phyloP scores from a whole-genome alignment of 2,329 filamentous ascomycete genomes.

The Ascochyta pisi region DNA sequence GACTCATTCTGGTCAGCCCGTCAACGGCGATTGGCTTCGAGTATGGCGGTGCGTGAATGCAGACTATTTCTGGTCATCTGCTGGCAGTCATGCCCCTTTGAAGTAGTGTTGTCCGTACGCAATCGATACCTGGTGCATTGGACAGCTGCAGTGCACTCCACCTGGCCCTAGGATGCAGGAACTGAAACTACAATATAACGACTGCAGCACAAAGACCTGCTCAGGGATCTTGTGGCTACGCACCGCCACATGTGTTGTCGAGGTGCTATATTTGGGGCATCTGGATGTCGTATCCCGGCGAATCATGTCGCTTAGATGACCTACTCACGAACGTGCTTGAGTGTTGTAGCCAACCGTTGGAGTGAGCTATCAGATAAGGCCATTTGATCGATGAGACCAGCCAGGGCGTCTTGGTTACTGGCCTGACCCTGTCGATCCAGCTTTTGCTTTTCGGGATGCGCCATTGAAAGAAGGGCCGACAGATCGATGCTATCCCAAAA shows the following conservation, averaged over 20 bases:
- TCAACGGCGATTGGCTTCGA: not conserved
- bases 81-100: not conserved
- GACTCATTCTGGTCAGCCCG: not conserved
- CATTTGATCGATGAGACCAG: slow-evolving; percentile 26
- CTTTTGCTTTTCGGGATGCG: slow-evolving; percentile 12
- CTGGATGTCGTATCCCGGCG: not conserved
- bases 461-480: slow-evolving; percentile 19
- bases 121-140: slow-evolving; percentile 13
- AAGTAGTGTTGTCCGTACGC: not conserved
- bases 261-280: not conserved
- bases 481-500: slow-evolving; percentile 23
- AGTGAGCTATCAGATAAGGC: slow-evolving; percentile 31
- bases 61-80: slow-evolving; percentile 3
- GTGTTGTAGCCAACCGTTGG: slow-evolving; percentile 22
- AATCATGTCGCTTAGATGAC: not conserved
- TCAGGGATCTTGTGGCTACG: not conserved
- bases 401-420: slow-evolving; percentile 28
- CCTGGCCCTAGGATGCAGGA: slow-evolving; percentile 1
- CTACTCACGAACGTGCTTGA: slow-evolving; percentile 9
- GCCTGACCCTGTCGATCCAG: slow-evolving; percentile 30
- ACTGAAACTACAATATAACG: slow-evolving; percentile 1
- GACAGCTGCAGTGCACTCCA: slow-evolving; percentile 6
- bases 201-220: not conserved
- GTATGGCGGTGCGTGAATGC: not conserved
- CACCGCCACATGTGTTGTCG: slow-evolving; percentile 13